phyloP scores from a whole-genome alignment of 345 rosid genomes.

The Moricandia arvensis region DNA sequence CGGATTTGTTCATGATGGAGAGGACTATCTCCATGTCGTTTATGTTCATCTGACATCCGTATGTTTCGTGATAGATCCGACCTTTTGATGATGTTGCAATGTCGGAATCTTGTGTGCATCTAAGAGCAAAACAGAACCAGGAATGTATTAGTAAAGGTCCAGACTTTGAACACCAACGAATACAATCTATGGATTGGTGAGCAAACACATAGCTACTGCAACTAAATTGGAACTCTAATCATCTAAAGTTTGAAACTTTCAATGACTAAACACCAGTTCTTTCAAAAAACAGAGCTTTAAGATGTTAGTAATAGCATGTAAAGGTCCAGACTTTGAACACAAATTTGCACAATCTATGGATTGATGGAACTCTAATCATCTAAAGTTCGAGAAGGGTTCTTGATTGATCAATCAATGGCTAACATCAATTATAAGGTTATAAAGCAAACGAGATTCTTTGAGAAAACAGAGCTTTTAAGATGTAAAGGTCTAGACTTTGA shows the following conservation, averaged over 20 bases:
- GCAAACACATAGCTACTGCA: neutral
- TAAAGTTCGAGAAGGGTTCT: neutral
- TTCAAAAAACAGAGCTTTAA: conserved; percentile 3
- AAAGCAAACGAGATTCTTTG: neutral
- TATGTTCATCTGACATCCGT: conserved; percentile 95
- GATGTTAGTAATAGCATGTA: neutral
- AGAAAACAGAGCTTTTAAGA: neutral
- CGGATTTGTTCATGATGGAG: conserved; percentile 81
- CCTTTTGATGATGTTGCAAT: conserved; percentile 47
- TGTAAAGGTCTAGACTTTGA: neutral
- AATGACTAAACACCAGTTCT: neutral
- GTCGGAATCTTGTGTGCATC: conserved; percentile 43
- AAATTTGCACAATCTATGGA: neutral
- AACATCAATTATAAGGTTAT: neutral
- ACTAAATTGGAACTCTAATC: conserved; percentile 8
- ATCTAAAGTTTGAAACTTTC: conserved; percentile 4
- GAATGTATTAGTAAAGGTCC: neutral
- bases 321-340: neutral
- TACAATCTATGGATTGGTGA: neutral
- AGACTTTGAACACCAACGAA: neutral
- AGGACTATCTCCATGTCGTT: conserved; percentile 95
- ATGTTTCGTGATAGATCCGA: conserved; percentile 87
- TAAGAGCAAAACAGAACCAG: conserved; percentile 28
- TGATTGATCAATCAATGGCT: neutral
- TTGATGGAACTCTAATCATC: neutral